These are phyloP conservation scores for Leccinum griseonigrum DNA, from an alignment of 1,284 basidiomycete genomes.

Conservation along the genomic window DNA sequence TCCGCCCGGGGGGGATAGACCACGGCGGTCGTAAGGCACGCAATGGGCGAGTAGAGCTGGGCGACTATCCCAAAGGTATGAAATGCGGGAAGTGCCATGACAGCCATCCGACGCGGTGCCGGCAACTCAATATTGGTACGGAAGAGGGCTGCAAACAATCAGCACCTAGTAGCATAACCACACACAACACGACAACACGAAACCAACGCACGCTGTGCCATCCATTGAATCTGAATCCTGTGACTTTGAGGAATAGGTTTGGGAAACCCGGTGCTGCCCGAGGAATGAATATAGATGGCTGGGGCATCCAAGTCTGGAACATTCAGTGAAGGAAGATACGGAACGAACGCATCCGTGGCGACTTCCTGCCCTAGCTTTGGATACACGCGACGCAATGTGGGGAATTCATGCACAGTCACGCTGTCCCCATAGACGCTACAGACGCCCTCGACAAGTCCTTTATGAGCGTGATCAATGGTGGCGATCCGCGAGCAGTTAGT, in stretches of 20 bases:
- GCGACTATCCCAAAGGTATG: constrained; percentile 22
- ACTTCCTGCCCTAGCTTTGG: constrained; percentile 36
- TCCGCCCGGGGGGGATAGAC: constrained; percentile 19
- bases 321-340: constrained; percentile 20
- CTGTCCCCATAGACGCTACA: background rate
- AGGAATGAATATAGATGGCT: constrained; percentile 36
- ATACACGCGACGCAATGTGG: constrained; percentile 26
- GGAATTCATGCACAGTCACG: constrained; percentile 30
- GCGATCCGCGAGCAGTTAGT: constrained; percentile 31
- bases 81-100: constrained; percentile 28
- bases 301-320: constrained; percentile 18
- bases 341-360: constrained; percentile 24
- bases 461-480: constrained; percentile 27
- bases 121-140: background rate
- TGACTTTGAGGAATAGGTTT: constrained; percentile 32
- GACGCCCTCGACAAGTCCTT: constrained; percentile 28
- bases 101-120: constrained; percentile 15
- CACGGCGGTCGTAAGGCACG: constrained; percentile 5
- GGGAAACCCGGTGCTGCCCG: constrained; percentile 39
- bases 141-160: constrained; percentile 2
- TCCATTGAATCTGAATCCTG: constrained; percentile 24
- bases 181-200: background rate
- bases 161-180: background rate
- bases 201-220: constrained; percentile 5
- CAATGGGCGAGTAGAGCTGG: constrained; percentile 19